Percentiles rank a stretch among this genome's conserved stretches.
These are phyloP conservation scores for Arabis alpina DNA, from an alignment of 345 rosid species.

Conservation along the genomic window DNA sequence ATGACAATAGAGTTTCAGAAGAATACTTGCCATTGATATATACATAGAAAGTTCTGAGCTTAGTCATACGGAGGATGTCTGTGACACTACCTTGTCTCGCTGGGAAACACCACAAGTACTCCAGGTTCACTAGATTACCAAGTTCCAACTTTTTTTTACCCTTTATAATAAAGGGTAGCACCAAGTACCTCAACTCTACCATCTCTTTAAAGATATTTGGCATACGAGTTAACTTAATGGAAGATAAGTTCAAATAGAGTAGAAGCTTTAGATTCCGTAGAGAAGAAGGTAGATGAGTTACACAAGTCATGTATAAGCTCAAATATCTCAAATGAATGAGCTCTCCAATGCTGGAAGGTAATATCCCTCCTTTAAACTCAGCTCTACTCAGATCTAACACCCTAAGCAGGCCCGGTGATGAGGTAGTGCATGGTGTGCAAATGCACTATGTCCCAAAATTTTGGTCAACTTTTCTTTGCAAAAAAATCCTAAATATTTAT, in stretches of 20 bases:
- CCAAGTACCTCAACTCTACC: background rate
- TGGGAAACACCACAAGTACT: background rate
- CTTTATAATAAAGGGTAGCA: background rate
- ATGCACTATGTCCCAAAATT: too few species aligned
- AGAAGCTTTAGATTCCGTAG: slow-evolving; percentile 11
- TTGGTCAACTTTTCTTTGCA: too few species aligned
- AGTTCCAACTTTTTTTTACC: background rate
- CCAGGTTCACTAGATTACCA: slow-evolving; percentile 4
- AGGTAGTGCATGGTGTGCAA: too few species aligned
- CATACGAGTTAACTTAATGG: background rate
- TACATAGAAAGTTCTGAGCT: background rate
- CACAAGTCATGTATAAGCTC: background rate
- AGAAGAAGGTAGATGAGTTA: slow-evolving; percentile 21
- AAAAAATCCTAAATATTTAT: too few species aligned
- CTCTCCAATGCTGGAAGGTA: slow-evolving; percentile 37
- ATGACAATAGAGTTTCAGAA: background rate
- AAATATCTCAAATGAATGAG: slow-evolving; percentile 43
- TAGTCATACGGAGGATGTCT: background rate
- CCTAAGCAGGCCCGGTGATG: too few species aligned
- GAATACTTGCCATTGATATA: background rate
- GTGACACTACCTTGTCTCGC: background rate
- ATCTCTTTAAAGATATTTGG: slow-evolving; percentile 16
- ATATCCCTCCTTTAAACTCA: background rate
- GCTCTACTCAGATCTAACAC: background rate
- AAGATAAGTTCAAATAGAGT: background rate